A percentile compares a stretch with the other conserved stretches of the same genome.
Conservation (phyloP, 2,329 filamentous ascomycete genomes). For the Exophiala spinifera region DNA sequence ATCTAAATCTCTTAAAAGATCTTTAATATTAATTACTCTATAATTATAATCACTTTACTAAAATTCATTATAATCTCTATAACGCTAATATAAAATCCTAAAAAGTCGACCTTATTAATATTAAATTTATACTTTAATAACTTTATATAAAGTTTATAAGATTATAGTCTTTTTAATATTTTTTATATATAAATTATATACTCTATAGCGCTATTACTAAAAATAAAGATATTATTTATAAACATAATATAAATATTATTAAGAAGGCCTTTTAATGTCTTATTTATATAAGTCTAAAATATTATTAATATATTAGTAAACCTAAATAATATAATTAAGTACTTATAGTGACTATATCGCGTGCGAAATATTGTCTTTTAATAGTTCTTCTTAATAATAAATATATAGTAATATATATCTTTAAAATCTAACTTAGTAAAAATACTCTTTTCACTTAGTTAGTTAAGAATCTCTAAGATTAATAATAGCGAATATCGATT, state of each 20-base stretch:
- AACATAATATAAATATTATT: conserved; percentile 19
- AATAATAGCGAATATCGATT: conserved; percentile 30
- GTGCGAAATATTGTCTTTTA: conserved; percentile 8
- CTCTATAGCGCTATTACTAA: conserved; percentile 17
- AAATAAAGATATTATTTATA: conserved; percentile 34
- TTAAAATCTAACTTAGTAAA: conserved; percentile 30
- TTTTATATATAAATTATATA: conserved; percentile 19
- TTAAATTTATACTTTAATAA: neutral
- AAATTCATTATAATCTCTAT: conserved; percentile 20
- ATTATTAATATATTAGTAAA: conserved; percentile 8
- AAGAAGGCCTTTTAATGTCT: conserved; percentile 23
- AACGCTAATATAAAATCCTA: conserved; percentile 15
- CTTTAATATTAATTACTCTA: conserved; percentile 23
- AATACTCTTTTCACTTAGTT: conserved; percentile 16
- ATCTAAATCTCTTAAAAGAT: conserved; percentile 28
- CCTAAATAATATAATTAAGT: conserved; percentile 8
- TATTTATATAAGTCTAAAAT: conserved; percentile 34
- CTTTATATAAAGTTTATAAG: neutral
- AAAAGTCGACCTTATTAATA: neutral
- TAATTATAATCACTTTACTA: conserved; percentile 16
- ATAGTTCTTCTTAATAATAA: neutral
- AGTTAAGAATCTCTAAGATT: conserved; percentile 28
- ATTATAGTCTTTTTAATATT: conserved; percentile 8
- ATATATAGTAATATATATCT: neutral
- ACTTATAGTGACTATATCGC: conserved; percentile 8